Conservation (phyloP, 2,329 filamentous ascomycete genomes). For the Pleomassaria siparia region DNA sequence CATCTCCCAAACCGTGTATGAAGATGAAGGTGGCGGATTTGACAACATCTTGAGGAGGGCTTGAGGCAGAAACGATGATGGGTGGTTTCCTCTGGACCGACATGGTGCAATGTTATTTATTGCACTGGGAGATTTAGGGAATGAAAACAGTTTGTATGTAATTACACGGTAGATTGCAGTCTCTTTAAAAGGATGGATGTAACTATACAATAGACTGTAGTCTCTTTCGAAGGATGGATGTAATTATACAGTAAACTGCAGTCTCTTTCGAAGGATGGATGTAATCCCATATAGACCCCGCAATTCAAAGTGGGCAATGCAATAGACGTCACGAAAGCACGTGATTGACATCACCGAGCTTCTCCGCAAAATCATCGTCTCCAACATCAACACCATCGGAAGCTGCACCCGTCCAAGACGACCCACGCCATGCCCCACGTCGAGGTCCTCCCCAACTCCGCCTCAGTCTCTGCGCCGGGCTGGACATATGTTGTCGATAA, state of each 20-base stretch:
- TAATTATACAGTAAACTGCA: too few relatives aligned
- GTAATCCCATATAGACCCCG: not conserved
- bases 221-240: not conserved
- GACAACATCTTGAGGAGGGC: slow-evolving; percentile 35
- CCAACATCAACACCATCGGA: slow-evolving; percentile 1
- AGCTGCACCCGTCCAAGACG: slow-evolving; percentile 2
- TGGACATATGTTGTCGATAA: slow-evolving; percentile 91
- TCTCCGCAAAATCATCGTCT: not conserved
- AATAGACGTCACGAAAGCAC: not conserved
- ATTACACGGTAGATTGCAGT: not conserved
- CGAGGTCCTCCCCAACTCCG: slow-evolving; percentile 73
- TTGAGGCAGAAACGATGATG: slow-evolving; percentile 41
- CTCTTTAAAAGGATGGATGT: not conserved
- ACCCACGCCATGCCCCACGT: slow-evolving; percentile 64
- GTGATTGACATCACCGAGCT: not conserved
- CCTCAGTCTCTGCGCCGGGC: slow-evolving; percentile 72
- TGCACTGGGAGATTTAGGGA: not conserved
- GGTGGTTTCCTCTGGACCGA: slow-evolving; percentile 24
- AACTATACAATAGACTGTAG: not conserved
- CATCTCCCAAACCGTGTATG: slow-evolving; percentile 52
- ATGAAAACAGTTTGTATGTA: too few relatives aligned
- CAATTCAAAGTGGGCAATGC: not conserved
- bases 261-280: not conserved
- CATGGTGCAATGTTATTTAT: slow-evolving; percentile 2
- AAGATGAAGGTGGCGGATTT: slow-evolving; percentile 50